phyloP scores from a whole-genome alignment of 805 yeast species.

The Priceomyces medius region DNA sequence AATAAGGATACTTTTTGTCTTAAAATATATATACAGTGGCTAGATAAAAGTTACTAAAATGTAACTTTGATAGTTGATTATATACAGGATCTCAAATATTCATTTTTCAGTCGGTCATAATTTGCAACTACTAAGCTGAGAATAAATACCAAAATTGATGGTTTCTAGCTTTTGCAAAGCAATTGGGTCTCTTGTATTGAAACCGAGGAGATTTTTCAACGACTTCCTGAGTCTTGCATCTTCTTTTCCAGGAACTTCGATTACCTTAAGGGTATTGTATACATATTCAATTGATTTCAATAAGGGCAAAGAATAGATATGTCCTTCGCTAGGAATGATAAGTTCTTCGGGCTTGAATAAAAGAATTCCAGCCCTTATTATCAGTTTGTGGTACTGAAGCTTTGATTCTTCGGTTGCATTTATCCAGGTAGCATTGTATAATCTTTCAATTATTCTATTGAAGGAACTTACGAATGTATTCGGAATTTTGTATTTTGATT shows the following conservation, averaged over 20 bases:
- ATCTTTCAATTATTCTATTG: conserved; percentile 22
- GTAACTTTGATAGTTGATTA: background rate
- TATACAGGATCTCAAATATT: conserved; percentile 3
- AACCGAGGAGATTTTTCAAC: conserved; percentile 17
- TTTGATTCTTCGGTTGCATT: conserved; percentile 12
- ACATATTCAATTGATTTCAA: conserved; percentile 23
- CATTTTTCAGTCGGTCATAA: no score
- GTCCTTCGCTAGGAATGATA: conserved; percentile 18
- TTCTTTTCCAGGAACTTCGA: conserved; percentile 11
- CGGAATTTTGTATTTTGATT: conserved; percentile 15
- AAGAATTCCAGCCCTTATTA: conserved; percentile 28
- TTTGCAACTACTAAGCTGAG: conserved; percentile 2
- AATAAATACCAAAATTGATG: conserved; percentile 2
- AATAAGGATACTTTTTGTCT: no score
- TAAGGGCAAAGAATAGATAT: conserved; percentile 17
- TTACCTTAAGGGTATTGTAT: conserved; percentile 18
- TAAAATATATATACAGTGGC: no score
- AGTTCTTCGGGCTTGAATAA: conserved; percentile 26
- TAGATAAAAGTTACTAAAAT: no score
- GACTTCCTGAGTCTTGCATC: conserved; percentile 20
- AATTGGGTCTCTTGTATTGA: conserved; percentile 12
- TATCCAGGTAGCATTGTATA: conserved; percentile 27
- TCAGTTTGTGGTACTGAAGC: conserved; percentile 21
- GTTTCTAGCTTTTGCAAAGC: conserved; percentile 14
- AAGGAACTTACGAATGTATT: conserved; percentile 22